Evolutionary conservation across 2,329 filamentous ascomycete genomes (phyloP).

Genomic region (Fusarium brevicatenulatum): DNA sequence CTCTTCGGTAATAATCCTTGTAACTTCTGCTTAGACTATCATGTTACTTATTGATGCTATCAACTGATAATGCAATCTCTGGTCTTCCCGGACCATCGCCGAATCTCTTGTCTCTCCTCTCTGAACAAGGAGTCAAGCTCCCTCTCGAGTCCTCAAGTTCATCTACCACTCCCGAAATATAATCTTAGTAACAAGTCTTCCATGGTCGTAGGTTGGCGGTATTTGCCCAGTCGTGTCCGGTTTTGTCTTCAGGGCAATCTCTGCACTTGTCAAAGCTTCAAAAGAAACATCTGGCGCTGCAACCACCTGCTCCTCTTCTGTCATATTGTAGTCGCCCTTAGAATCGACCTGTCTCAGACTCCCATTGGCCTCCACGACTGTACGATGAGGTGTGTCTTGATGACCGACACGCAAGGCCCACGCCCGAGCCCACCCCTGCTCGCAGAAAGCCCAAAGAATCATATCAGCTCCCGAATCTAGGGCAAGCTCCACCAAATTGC

Average conservation of each 20-base stretch:
- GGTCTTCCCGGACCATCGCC: slow-evolving; percentile 22
- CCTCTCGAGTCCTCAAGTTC: slow-evolving; percentile 45
- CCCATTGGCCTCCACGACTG: slow-evolving; percentile 46
- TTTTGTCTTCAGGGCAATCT: slow-evolving; percentile 3
- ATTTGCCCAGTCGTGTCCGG: slow-evolving; percentile 1
- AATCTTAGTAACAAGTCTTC: slow-evolving; percentile 25
- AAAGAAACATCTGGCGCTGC: slow-evolving; percentile 7
- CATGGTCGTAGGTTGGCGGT: slow-evolving; percentile 20
- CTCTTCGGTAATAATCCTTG: slow-evolving; percentile 37
- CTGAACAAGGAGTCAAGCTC: neutral
- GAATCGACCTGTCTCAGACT: slow-evolving; percentile 47
- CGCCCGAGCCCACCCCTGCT: slow-evolving; percentile 48
- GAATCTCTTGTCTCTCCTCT: slow-evolving; percentile 4
- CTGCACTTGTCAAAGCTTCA: slow-evolving; percentile 2
- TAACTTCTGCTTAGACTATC: slow-evolving; percentile 12
- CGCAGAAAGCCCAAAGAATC: slow-evolving; percentile 50
- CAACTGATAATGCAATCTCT: slow-evolving; percentile 29
- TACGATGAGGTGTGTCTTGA: slow-evolving; percentile 25
- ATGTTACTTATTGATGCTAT: slow-evolving; percentile 37
- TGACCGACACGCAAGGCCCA: slow-evolving; percentile 47
- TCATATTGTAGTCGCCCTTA: slow-evolving; percentile 48
- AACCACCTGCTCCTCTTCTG: slow-evolving; percentile 11
- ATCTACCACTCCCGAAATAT: slow-evolving; percentile 52
- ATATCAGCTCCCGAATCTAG: slow-evolving; percentile 48
- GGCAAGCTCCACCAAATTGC: slow-evolving; percentile 47